Evolutionary conservation across 148 eudicot genomes (phyloP), one percentile per base, ranked within the genome.

Genomic region (Camellia granthamiana): DNA sequence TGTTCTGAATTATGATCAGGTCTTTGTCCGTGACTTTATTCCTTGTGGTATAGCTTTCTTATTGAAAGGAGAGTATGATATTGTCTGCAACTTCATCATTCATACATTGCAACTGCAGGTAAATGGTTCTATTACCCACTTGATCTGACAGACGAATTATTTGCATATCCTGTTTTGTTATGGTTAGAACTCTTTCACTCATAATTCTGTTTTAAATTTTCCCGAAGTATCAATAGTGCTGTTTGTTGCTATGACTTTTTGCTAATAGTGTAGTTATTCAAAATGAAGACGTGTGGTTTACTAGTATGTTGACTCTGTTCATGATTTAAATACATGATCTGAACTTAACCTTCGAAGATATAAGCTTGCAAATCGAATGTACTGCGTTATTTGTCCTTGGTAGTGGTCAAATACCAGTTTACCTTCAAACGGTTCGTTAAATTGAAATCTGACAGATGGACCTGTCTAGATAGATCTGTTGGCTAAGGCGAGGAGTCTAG

Each of bases 41-140:
- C 88, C 88, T 19, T 88, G 85, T 77, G 91, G 87, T 10, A 77
- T 88, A 9, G 91, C 91, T 81, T 88, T 86, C 73, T 83, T 88
- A 64, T 76, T 88, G 87, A 88, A 88, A 55, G 91, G 89, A 79
- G 91, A 85, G 79, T 83, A 82, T 80, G 91, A 88, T 64, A 86
- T 84, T 74, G 91, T 88, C 72, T 84, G 91, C 62, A 86, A 86
- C 83, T 88, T 88, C 86, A 81, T 88, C 59, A 84, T 87, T 81
- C 85, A 88, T 79, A 88, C 91, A 44, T 84, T 88, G 67, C 91
- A 88, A 82, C 72, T 88, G 77, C 89, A 88, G 91, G 91, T 88
- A 81, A 38, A 58, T 81, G 55, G 15, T 74, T 3, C 74, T 12
- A 1, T 44, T 30, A 7, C 60, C 9, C 18, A 72, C 54, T 58